These are phyloP conservation scores for Taiozyma sp. DNA, from an alignment of 1,139 yeast species.

Conservation along the genomic window DNA sequence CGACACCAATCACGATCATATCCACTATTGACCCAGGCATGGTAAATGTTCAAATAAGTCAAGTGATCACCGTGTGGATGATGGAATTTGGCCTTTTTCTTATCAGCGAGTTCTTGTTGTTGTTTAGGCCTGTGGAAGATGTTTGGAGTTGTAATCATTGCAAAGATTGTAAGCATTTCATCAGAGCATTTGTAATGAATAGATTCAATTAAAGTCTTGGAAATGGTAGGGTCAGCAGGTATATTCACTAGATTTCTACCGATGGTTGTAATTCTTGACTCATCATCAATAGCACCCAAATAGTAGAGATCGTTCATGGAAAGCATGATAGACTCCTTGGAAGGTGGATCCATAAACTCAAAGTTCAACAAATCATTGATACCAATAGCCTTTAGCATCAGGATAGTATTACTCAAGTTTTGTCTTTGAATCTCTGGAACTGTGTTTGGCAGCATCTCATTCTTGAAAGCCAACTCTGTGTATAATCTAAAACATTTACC, in stretches of 20 bases:
- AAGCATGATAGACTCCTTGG: constrained; percentile 61
- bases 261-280: constrained; percentile 64
- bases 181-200: constrained; percentile 73
- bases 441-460: constrained; percentile 83
- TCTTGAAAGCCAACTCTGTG: constrained; percentile 77
- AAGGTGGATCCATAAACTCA: constrained; percentile 66
- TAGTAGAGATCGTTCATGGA: constrained; percentile 85
- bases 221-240: constrained; percentile 92
- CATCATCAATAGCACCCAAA: constrained; percentile 75
- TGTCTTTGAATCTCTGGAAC: constrained; percentile 93
- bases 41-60: constrained; percentile 75
- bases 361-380: constrained; percentile 39
- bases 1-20: constrained; percentile 72
- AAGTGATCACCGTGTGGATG: constrained; percentile 84
- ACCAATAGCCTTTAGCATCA: constrained; percentile 95
- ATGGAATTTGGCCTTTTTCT: constrained; percentile 65
- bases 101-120: constrained; percentile 73
- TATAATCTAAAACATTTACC: constrained; percentile 89
- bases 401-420: constrained; percentile 76
- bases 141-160: constrained; percentile 87
- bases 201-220: constrained; percentile 75
- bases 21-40: constrained; percentile 65
- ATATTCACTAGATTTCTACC: constrained; percentile 88
- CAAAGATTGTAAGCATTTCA: constrained; percentile 78
- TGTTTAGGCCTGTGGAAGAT: constrained; percentile 83